Evolutionary conservation across 1,139 yeast species (phyloP).

Genomic region (Blastobotrys persicus): DNA sequence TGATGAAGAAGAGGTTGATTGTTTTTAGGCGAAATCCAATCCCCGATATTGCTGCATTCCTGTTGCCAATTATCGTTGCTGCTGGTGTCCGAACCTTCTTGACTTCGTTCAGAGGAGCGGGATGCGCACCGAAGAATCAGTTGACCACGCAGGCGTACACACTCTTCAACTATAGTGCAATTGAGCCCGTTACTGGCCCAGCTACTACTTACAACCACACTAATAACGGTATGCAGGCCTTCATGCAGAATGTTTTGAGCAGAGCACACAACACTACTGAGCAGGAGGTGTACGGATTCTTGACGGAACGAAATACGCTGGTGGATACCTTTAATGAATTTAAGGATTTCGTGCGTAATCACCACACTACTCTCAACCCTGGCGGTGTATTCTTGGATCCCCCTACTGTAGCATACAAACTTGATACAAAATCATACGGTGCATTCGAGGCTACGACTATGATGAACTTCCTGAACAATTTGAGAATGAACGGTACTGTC

Average conservation of each 20-base stretch:
- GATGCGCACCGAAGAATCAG: slow-evolving; percentile 26
- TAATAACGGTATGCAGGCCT: slow-evolving; percentile 22
- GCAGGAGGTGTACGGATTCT: slow-evolving; percentile 15
- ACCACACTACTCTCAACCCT: slow-evolving; percentile 30
- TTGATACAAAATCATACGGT: slow-evolving; percentile 30
- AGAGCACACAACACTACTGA: slow-evolving; percentile 15
- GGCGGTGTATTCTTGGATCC: slow-evolving; percentile 36
- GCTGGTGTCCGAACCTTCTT: slow-evolving; percentile 33
- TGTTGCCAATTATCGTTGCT: slow-evolving; percentile 36
- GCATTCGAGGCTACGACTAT: slow-evolving; percentile 28
- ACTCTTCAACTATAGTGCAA: slow-evolving; percentile 17
- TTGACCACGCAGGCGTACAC: slow-evolving; percentile 26
- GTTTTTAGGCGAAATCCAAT: slow-evolving; percentile 33
- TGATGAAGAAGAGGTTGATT: slow-evolving; percentile 34
- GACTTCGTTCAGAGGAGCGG: slow-evolving; percentile 26
- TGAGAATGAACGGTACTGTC: slow-evolving; percentile 33
- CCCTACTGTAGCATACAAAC: slow-evolving; percentile 31
- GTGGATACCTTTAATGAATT: slow-evolving; percentile 25
- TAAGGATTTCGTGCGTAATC: slow-evolving; percentile 21
- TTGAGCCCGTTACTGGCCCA: slow-evolving; percentile 22
- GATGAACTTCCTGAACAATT: slow-evolving; percentile 33
- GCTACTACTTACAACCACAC: slow-evolving; percentile 11
- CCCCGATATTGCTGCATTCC: slow-evolving; percentile 31
- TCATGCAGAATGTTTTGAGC: slow-evolving; percentile 23
- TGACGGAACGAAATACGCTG: slow-evolving; percentile 19